These are phyloP conservation scores for Apophysomyces sp. DNA, from an alignment of 371 early-diverging fungal genomes.

Conservation along the genomic window DNA sequence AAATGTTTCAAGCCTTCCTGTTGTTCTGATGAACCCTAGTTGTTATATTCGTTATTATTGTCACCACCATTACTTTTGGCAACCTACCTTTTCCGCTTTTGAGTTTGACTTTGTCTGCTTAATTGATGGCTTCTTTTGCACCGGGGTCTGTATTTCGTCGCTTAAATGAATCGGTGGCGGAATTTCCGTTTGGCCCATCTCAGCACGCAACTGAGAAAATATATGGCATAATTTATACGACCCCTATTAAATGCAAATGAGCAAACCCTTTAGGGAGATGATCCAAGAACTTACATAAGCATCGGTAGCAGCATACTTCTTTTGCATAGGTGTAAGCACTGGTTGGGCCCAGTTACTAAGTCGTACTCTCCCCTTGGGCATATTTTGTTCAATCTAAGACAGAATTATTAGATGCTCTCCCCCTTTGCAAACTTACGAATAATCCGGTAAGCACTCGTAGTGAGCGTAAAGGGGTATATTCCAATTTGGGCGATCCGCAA, in stretches of 20 bases:
- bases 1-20: neutral
- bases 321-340: constrained; percentile 29
- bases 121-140: no score
- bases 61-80: no score
- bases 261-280: neutral
- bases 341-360: constrained; percentile 51
- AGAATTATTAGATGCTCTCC: neutral
- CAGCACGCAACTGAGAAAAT: neutral
- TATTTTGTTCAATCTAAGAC: constrained; percentile 33
- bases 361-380: constrained; percentile 42
- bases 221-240: constrained; percentile 8
- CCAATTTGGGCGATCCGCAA: constrained; percentile 24
- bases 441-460: constrained; percentile 37
- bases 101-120: no score
- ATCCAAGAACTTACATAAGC: constrained; percentile 44
- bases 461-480: constrained; percentile 30
- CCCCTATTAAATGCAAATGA: neutral
- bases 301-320: constrained; percentile 60
- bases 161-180: neutral
- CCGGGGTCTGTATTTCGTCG: neutral
- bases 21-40: neutral
- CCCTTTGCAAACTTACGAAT: constrained; percentile 34
- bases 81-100: no score
- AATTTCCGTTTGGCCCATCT: neutral
- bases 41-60: neutral